These are phyloP conservation scores for Fomitiporia mediterranea DNA, from an alignment of 1,284 basidiomycete genomes.

Conservation along the genomic window DNA sequence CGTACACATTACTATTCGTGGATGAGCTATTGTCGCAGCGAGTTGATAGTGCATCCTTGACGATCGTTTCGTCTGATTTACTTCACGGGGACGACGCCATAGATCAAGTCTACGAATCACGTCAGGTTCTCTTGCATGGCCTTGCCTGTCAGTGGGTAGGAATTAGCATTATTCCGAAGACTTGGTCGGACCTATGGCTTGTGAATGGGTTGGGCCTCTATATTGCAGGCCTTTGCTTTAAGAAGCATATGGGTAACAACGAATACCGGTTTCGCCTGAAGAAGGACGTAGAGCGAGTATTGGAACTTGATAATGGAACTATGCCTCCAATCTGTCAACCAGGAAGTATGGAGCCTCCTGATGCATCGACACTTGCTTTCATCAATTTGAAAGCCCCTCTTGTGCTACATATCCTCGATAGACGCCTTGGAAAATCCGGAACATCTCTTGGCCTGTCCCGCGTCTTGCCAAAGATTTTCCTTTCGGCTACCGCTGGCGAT, in stretches of 20 bases:
- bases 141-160: conserved; percentile 97
- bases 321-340: conserved; percentile 96
- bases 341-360: conserved; percentile 79
- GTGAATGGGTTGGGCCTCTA: conserved; percentile 91
- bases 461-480: conserved; percentile 91
- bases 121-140: conserved; percentile 82
- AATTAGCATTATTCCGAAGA: conserved; percentile 92
- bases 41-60: conserved; percentile 82
- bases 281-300: conserved; percentile 94
- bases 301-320: conserved; percentile 81
- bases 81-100: conserved; percentile 88
- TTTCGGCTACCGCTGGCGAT: conserved; percentile 92
- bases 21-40: conserved; percentile 79
- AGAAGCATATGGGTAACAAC: conserved; percentile 90
- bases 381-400: conserved; percentile 95
- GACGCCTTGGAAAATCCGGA: conserved; percentile 90
- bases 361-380: conserved; percentile 73
- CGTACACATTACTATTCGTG: conserved; percentile 95
- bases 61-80: conserved; percentile 78
- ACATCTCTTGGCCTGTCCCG: conserved; percentile 93
- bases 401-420: conserved; percentile 93
- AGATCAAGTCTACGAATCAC: conserved; percentile 90
- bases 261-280: conserved; percentile 95
- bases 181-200: conserved; percentile 96
- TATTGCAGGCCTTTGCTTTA: conserved; percentile 85